Evolutionary conservation across 225 moss, liverwort and hornwort species (phyloP).

Genomic region (Bryoerythrophyllum caledonicum): DNA sequence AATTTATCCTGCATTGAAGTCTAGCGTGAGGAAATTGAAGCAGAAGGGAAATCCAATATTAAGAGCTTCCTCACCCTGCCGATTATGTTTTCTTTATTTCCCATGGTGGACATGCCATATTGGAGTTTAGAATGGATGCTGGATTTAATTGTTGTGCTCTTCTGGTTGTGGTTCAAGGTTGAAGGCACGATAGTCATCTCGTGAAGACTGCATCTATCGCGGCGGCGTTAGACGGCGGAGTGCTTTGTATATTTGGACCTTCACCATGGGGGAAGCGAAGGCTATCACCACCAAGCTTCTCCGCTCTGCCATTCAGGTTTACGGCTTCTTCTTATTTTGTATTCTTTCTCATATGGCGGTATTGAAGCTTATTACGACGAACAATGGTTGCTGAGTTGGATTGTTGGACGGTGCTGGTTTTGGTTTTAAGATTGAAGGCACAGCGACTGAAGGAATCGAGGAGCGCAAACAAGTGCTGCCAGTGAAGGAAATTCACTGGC

Average conservation of each 20-base stretch:
- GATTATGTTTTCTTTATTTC: conserved; percentile 42
- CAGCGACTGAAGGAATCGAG: conserved; percentile 67
- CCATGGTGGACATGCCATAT: neutral
- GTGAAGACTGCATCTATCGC: neutral
- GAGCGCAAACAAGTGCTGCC: conserved; percentile 71
- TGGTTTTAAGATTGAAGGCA: conserved; percentile 64
- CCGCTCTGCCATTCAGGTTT: conserved; percentile 63
- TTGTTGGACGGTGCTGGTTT: conserved; percentile 15
- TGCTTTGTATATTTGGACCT: neutral
- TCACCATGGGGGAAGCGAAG: conserved; percentile 62
- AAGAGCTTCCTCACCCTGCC: conserved; percentile 61
- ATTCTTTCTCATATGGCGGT: neutral
- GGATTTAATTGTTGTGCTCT: neutral
- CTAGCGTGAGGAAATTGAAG: neutral
- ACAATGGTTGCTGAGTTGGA: neutral
- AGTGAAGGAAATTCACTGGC: conserved; percentile 66
- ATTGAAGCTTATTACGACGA: conserved; percentile 4
- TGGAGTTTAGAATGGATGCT: neutral
- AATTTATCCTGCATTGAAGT: neutral
- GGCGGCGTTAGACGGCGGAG: neutral
- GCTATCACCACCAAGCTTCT: conserved; percentile 77
- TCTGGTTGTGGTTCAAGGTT: conserved; percentile 41
- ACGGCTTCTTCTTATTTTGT: neutral
- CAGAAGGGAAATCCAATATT: conserved; percentile 65
- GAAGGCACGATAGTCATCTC: conserved; percentile 39